A percentile compares a stretch with the other conserved stretches of the same genome.
phyloP scores from a whole-genome alignment of 1,284 basidiomycete species.

The Fistulina hepatica region DNA sequence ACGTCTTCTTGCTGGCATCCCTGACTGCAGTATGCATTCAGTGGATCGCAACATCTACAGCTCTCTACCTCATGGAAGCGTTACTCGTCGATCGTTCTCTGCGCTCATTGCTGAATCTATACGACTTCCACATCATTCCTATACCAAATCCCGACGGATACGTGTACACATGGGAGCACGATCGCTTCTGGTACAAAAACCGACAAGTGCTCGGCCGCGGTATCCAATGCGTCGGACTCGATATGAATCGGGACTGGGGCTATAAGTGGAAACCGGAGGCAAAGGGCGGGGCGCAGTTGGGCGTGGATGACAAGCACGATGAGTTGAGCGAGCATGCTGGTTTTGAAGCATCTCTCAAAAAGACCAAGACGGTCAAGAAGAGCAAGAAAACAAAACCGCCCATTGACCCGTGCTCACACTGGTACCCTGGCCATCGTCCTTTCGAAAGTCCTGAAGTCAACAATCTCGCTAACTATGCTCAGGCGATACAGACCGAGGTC shows the following conservation, averaged over 20 bases:
- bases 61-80: conserved; percentile 66
- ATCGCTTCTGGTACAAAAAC: conserved; percentile 82
- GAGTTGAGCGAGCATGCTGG: conserved; percentile 4
- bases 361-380: conserved; percentile 13
- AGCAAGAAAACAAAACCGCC: conserved; percentile 22
- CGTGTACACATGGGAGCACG: conserved; percentile 52
- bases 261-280: conserved; percentile 47
- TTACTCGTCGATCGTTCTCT: conserved; percentile 35
- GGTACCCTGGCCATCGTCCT: conserved; percentile 60
- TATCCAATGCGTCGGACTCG: conserved; percentile 56
- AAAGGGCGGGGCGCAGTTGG: conserved; percentile 16
- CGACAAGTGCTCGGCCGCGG: conserved; percentile 44
- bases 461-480: conserved; percentile 63
- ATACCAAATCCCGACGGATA: conserved; percentile 82
- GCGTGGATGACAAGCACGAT: background rate
- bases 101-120: conserved; percentile 35
- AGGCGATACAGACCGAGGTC: conserved; percentile 31
- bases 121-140: conserved; percentile 72
- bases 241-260: conserved; percentile 74
- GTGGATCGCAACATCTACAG: conserved; percentile 74
- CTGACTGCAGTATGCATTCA: conserved; percentile 35
- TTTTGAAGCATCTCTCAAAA: conserved; percentile 1
- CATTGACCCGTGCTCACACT: conserved; percentile 54
- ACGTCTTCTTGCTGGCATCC: conserved; percentile 2
- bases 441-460: conserved; percentile 72